Base-by-base conservation (phyloP, 2,329 filamentous ascomycete genomes). In the Aureobasidium sp. region DNA sequence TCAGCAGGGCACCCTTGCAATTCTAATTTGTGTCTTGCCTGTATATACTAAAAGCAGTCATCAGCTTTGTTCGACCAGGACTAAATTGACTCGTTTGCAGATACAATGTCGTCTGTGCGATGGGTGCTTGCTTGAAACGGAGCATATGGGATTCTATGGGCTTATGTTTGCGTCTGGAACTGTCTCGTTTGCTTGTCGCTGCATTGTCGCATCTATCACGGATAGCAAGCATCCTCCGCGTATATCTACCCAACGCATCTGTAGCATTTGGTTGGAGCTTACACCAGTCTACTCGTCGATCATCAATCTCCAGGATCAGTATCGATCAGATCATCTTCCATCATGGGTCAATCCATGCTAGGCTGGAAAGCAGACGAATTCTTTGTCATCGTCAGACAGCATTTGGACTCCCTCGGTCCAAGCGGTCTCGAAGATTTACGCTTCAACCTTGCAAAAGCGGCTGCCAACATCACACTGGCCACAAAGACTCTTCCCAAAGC, bases 281-380 rank as follows among this genome's bases (percentile, higher is more conserved):
- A 9, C 3, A 10, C 15, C 25, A 46, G 15, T 11, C 29, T 49
- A 17, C 40, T 3, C 21, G 19, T 42, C 19, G 21, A 3, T 11
- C 5, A 23, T 17, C 37, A 38, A n/a, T 38, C 37, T 43, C 40
- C 15, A 38, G n/a, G 43, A 25, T 4, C n/a, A 33, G 11, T n/a
- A 33, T n/a, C 46, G 21, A 15, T 50, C 46, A 23, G 25, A 17
- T 50, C 46, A 3, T 49, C 46, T 23, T 15, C 21, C 35, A 53
- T 15, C 35, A 53, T 53, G 49, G 35, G 49, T 3, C 49, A 53
- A 17, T 53, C 33, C 8, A 53, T 53, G 33, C 23, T 53, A 11
- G 49, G 51, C 25, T 42, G 37, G 51, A 55, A 43, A 25, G 51
- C 51, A n/a, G 51, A 55, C n/a, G 37, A 55, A 10, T 55, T 55